These are phyloP conservation scores for Aspergillus alliaceus DNA, from an alignment of 2,329 filamentous ascomycete species.

Conservation along the genomic window DNA sequence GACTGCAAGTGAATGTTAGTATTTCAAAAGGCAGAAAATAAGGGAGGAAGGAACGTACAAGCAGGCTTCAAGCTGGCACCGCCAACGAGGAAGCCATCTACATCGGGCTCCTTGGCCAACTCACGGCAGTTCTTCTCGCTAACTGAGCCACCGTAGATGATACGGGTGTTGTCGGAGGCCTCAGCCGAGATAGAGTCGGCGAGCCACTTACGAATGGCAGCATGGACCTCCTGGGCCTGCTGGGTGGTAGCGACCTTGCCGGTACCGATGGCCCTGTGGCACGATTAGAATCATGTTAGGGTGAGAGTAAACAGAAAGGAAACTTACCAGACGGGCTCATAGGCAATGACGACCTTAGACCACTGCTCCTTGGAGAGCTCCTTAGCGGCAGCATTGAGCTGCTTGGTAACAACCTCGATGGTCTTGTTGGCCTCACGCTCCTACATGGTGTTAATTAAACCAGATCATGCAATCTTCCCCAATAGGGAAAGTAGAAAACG, in stretches of 20 bases:
- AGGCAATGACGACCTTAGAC: slow-evolving; percentile 93
- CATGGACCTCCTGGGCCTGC: slow-evolving; percentile 93
- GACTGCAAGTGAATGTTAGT: slow-evolving; percentile 40
- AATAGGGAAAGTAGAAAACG: background rate
- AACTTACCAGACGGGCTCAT: slow-evolving; percentile 95
- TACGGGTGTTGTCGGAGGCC: slow-evolving; percentile 81
- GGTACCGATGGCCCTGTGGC: slow-evolving; percentile 69
- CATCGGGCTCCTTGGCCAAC: slow-evolving; percentile 86
- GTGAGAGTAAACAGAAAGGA: background rate
- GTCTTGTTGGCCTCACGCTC: slow-evolving; percentile 85
- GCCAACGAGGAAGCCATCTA: slow-evolving; percentile 96
- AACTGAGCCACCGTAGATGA: slow-evolving; percentile 96
- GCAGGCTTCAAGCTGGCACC: slow-evolving; percentile 96
- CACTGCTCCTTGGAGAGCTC: slow-evolving; percentile 70
- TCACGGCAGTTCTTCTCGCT: slow-evolving; percentile 98
- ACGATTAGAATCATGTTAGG: slow-evolving; percentile 3
- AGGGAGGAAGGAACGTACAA: slow-evolving; percentile 57
- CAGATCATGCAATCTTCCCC: background rate
- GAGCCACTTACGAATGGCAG: slow-evolving; percentile 87
- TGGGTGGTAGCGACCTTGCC: slow-evolving; percentile 87
- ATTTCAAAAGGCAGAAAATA: slow-evolving; percentile 17
- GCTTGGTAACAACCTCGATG: slow-evolving; percentile 68
- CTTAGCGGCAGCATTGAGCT: slow-evolving; percentile 80
- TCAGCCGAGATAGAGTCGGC: slow-evolving; percentile 69
- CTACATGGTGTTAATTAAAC: slow-evolving; percentile 33